Conservation (phyloP, 2,329 filamentous ascomycete genomes). For the Seiridium cupressi region DNA sequence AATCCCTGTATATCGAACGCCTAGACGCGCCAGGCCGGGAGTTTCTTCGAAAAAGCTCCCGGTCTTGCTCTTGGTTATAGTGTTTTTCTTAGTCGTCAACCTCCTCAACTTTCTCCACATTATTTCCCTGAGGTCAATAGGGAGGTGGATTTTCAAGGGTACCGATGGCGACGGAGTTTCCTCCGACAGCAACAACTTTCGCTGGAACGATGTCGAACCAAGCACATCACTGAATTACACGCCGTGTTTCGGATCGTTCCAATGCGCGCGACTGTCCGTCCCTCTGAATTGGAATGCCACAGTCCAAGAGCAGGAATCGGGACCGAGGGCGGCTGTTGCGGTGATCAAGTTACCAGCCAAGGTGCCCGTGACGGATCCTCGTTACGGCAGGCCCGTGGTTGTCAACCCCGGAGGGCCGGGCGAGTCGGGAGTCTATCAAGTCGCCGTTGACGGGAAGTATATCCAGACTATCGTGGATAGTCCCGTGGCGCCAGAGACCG, state of each 20-base stretch:
- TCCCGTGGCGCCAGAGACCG: constrained; percentile 12
- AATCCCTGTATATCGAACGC: too few relatives aligned
- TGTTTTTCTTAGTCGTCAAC: too few relatives aligned
- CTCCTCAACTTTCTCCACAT: too few relatives aligned
- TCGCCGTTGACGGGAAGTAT: constrained; percentile 27
- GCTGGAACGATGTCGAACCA: not conserved
- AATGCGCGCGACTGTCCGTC: constrained; percentile 47
- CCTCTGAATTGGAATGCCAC: constrained; percentile 44
- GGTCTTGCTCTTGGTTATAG: too few relatives aligned
- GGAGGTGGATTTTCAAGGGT: too few relatives aligned
- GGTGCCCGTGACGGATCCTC: constrained; percentile 29
- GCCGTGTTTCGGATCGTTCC: constrained; percentile 39
- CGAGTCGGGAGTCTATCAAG: constrained; percentile 35
- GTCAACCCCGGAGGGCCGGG: constrained; percentile 47
- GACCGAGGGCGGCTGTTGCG: constrained; percentile 27
- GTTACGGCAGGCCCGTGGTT: constrained; percentile 43
- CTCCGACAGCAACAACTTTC: not conserved
- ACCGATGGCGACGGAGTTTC: not conserved
- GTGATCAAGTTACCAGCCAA: constrained; percentile 43
- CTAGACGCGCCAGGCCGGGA: too few relatives aligned
- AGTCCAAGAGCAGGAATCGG: constrained; percentile 28
- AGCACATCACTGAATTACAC: not conserved
- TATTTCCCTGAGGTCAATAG: too few relatives aligned
- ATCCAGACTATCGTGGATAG: constrained; percentile 36
- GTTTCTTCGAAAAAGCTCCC: too few relatives aligned